A percentile compares a stretch with the other conserved stretches of the same genome.
Evolutionary conservation across 2,329 filamentous ascomycete genomes (phyloP).

Genomic region (Colletotrichum eleusines): DNA sequence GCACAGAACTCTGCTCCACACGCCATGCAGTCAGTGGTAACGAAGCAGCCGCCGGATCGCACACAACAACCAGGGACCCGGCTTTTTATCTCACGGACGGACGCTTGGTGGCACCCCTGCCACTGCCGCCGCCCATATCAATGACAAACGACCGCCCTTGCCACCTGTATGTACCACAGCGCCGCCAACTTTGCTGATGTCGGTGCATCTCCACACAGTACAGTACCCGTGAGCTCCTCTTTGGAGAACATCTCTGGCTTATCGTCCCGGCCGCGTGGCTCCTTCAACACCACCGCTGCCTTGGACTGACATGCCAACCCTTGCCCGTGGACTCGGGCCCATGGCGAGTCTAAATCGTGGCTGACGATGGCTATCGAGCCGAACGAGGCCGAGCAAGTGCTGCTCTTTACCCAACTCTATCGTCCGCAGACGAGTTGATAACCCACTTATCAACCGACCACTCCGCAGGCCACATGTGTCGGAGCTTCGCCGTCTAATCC

Average conservation of each 20-base stretch:
- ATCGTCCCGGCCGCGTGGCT: constrained; percentile 37
- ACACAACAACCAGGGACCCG: constrained; percentile 27
- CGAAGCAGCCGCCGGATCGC: constrained; percentile 21
- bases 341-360: constrained; percentile 23
- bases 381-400: not conserved
- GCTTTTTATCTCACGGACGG: constrained; percentile 29
- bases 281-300: constrained; percentile 22
- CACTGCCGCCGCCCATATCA: constrained; percentile 2
- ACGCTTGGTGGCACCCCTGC: constrained; percentile 6
- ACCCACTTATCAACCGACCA: not conserved
- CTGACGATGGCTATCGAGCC: constrained; percentile 23
- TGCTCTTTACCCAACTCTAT: constrained; percentile 9
- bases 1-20: constrained; percentile 19
- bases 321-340: constrained; percentile 13
- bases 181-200: constrained; percentile 29
- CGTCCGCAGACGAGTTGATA: not conserved
- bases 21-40: constrained; percentile 5
- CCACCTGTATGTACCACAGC: constrained; percentile 32
- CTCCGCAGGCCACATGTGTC: not conserved
- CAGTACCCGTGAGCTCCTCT: not conserved
- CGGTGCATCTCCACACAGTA: constrained; percentile 17
- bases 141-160: constrained; percentile 15
- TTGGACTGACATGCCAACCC: constrained; percentile 33
- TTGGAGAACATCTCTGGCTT: constrained; percentile 1
- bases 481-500: constrained; percentile 28